A percentile compares a stretch with the other conserved stretches of the same genome.
Conservation (phyloP, 2,329 filamentous ascomycete genomes). For the Aureobasidium subglaciale region DNA sequence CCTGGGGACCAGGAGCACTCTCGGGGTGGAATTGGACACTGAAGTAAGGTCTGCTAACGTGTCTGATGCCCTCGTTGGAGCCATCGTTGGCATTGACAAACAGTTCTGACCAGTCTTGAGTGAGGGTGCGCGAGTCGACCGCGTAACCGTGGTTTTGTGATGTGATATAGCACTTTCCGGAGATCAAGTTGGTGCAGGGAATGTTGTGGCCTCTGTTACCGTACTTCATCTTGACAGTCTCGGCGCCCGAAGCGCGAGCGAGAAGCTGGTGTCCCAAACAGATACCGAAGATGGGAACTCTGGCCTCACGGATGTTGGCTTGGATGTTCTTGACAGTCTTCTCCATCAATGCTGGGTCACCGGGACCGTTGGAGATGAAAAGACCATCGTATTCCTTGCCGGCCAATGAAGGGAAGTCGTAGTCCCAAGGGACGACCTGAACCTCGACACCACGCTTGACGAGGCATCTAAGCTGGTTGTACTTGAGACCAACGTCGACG, state of each 20-base stretch:
- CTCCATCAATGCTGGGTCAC: slow-evolving; percentile 82
- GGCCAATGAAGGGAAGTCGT: slow-evolving; percentile 72
- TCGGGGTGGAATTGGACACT: slow-evolving; percentile 99
- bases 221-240: slow-evolving; percentile 95
- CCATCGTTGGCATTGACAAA: slow-evolving; percentile 98
- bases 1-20: slow-evolving; percentile 87
- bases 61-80: slow-evolving; percentile 96
- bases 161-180: slow-evolving; percentile 96
- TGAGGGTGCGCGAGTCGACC: slow-evolving; percentile 71
- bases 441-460: slow-evolving; percentile 88
- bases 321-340: slow-evolving; percentile 73
- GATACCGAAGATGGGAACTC: slow-evolving; percentile 89
- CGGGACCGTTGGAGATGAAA: slow-evolving; percentile 96
- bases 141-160: slow-evolving; percentile 98
- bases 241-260: slow-evolving; percentile 76
- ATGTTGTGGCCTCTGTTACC: slow-evolving; percentile 99
- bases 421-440: slow-evolving; percentile 90
- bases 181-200: slow-evolving; percentile 90
- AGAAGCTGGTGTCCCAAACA: slow-evolving; percentile 92
- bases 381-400: slow-evolving; percentile 88
- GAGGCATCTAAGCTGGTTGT: slow-evolving; percentile 93
- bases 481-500: slow-evolving; percentile 96
- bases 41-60: slow-evolving; percentile 80
- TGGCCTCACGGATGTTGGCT: slow-evolving; percentile 66
- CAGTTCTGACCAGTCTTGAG: slow-evolving; percentile 79